These are phyloP conservation scores for Millerozyma acaciae DNA, from an alignment of 805 yeast species.

Conservation along the genomic window DNA sequence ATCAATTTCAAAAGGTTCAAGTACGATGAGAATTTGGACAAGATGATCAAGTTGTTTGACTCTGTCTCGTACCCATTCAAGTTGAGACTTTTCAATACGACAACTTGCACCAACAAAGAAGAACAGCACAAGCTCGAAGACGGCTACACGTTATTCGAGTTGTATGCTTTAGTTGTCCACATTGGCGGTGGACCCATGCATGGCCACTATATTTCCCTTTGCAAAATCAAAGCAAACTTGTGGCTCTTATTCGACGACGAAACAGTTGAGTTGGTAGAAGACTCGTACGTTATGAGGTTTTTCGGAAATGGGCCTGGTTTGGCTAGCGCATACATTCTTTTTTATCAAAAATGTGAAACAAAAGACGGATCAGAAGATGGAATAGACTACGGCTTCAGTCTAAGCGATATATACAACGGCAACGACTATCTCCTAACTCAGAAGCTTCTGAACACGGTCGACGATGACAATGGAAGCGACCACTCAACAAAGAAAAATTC, in stretches of 20 bases:
- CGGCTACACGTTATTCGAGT: conserved; percentile 56
- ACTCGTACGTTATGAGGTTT: conserved; percentile 74
- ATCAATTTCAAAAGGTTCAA: conserved; percentile 90
- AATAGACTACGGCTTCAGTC: conserved; percentile 32
- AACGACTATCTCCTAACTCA: conserved; percentile 22
- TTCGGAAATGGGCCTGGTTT: conserved; percentile 85
- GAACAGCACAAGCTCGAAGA: conserved; percentile 34
- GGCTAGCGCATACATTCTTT: conserved; percentile 87
- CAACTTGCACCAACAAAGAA: conserved; percentile 22
- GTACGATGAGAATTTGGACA: conserved; percentile 76
- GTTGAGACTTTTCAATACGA: conserved; percentile 66
- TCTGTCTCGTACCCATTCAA: conserved; percentile 76
- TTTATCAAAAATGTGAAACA: conserved; percentile 50
- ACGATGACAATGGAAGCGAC: conserved; percentile 8
- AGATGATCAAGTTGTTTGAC: conserved; percentile 83
- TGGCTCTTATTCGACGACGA: conserved; percentile 97
- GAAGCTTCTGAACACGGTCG: conserved; percentile 2
- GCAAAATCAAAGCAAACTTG: conserved; percentile 71
- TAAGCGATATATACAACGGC: conserved; percentile 30
- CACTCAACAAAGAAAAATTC: conserved; percentile 8
- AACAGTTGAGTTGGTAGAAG: conserved; percentile 84
- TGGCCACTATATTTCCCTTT: conserved; percentile 89
- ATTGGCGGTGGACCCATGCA: conserved; percentile 98
- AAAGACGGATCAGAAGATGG: conserved; percentile 26
- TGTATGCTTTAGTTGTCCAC: conserved; percentile 85